Conservation (phyloP, 73 alveolate species). For the Durusdinium trenchii region DNA sequence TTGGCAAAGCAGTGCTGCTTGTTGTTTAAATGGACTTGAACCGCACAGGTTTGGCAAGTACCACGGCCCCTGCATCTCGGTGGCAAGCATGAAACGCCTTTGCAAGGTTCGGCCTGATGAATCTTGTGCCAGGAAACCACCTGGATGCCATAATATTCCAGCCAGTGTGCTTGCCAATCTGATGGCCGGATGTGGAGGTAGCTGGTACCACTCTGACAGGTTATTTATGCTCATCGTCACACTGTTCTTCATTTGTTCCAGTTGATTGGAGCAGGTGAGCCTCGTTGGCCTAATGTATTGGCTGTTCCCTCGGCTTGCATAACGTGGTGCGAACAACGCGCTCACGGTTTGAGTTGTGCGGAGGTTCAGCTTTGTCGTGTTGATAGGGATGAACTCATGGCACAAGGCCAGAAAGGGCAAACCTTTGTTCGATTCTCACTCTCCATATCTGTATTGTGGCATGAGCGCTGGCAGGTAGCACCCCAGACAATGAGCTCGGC, state of each 20-base stretch:
- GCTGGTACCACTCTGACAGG: neutral
- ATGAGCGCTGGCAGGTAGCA: no score
- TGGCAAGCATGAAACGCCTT: no score
- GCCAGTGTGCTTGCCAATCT: conserved; percentile 50
- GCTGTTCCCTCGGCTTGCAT: neutral
- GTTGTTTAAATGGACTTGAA: neutral
- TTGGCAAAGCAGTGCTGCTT: no score
- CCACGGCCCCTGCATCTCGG: neutral
- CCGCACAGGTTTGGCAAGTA: neutral
- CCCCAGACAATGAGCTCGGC: no score
- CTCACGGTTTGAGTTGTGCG: neutral
- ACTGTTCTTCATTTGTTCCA: neutral
- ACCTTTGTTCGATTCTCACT: no score
- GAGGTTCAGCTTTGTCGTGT: conserved; percentile 78
- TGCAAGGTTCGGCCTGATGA: neutral
- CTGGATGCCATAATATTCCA: neutral
- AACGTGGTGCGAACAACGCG: neutral
- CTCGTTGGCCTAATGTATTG: conserved; percentile 68
- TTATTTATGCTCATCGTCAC: neutral
- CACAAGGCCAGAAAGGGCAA: neutral
- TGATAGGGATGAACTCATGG: neutral
- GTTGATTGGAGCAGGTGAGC: neutral
- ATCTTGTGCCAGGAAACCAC: neutral
- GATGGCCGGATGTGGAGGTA: conserved; percentile 66
- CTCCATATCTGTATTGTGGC: no score